phyloP scores from a whole-genome alignment of 352 stramenopile species.

The Globisporangium barbulae region DNA sequence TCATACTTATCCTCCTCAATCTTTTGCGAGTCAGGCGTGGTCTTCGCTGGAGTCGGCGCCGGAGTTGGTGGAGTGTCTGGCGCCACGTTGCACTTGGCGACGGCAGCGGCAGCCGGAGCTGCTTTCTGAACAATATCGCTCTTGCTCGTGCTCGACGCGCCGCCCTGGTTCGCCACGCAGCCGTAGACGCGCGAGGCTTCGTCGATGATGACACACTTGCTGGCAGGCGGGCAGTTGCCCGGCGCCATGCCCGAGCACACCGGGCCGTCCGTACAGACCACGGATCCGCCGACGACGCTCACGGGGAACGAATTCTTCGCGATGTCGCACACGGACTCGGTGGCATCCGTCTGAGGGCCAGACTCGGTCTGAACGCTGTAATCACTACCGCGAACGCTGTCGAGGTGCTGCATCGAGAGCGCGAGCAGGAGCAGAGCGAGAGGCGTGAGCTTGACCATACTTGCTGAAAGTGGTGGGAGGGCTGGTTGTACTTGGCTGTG shows the following conservation, averaged over 20 bases:
- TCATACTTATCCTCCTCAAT: slow-evolving; percentile 1
- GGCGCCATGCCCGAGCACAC: slow-evolving; percentile 18
- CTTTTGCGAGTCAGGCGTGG: background rate
- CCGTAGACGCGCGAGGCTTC: slow-evolving; percentile 17
- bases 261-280: slow-evolving; percentile 31
- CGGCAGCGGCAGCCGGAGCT: background rate
- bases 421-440: slow-evolving; percentile 21
- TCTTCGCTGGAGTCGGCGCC: slow-evolving; percentile 4
- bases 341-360: background rate
- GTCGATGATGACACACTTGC: slow-evolving; percentile 21
- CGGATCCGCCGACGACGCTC: slow-evolving; percentile 25
- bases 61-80: background rate
- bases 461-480: slow-evolving; percentile 3
- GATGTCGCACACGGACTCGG: slow-evolving; percentile 25
- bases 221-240: slow-evolving; percentile 28
- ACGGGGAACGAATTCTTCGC: slow-evolving; percentile 30
- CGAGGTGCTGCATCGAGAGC: slow-evolving; percentile 6
- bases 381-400: background rate
- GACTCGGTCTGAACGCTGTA: no score
- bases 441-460: slow-evolving; percentile 38
- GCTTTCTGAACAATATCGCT: background rate
- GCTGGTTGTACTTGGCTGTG: background rate
- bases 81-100: slow-evolving; percentile 1
- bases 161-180: slow-evolving; percentile 24
- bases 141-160: background rate